Evolutionary conservation across 495 filamentous ascomycete species (phyloP).

Genomic region (Penicillium odoratum): DNA sequence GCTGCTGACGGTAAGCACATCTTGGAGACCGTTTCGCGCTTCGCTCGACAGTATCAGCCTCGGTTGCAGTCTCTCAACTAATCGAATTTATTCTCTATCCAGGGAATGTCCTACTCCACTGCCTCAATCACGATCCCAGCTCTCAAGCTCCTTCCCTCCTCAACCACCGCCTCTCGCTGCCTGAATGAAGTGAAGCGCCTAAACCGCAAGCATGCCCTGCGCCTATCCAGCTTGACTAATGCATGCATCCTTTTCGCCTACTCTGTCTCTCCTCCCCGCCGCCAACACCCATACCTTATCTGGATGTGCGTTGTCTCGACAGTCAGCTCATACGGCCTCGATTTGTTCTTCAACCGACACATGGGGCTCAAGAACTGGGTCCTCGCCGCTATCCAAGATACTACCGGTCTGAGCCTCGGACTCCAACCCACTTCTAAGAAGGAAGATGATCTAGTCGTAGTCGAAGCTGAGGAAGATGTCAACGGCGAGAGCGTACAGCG

Average conservation of each 20-base stretch:
- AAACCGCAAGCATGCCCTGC: conserved; percentile 57
- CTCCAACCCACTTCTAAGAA: conserved; percentile 49
- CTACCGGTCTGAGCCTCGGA: conserved; percentile 18
- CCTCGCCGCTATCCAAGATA: conserved; percentile 30
- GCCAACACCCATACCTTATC: conserved; percentile 80
- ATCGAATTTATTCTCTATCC: conserved; percentile 9
- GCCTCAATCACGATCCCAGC: conserved; percentile 71
- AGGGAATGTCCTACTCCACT: conserved; percentile 85
- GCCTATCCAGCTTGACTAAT: conserved; percentile 60
- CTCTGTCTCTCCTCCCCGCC: conserved; percentile 63
- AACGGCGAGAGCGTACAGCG: conserved; percentile 81
- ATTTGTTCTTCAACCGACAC: conserved; percentile 51
- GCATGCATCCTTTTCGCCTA: conserved; percentile 71
- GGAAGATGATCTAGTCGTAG: conserved; percentile 63
- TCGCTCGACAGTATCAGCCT: conserved; percentile 1
- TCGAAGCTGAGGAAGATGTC: conserved; percentile 55
- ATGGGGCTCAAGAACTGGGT: conserved; percentile 33
- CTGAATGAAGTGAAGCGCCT: conserved; percentile 61
- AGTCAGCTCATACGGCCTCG: conserved; percentile 54
- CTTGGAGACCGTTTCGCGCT: neutral
- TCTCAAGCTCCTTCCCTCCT: conserved; percentile 73
- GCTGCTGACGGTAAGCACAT: conserved; percentile 71
- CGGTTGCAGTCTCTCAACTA: neutral
- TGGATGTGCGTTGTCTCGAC: conserved; percentile 67
- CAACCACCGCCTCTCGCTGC: conserved; percentile 62